phyloP scores from a whole-genome alignment of 768 basidiomycete genomes.

The Termitomyces sp. region DNA sequence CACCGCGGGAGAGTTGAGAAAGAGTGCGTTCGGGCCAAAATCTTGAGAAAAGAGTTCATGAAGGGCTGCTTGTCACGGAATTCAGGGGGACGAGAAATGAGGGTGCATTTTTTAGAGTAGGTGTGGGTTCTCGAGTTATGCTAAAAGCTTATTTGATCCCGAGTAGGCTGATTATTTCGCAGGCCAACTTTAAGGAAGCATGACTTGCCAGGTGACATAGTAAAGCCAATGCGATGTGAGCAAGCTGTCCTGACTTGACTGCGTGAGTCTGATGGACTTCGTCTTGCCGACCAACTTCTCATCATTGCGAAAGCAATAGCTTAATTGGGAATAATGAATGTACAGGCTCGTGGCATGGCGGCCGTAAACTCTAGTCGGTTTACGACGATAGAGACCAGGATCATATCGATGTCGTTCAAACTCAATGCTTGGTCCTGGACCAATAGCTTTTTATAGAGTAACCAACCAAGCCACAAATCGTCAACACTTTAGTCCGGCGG shows the following conservation, averaged over 20 bases:
- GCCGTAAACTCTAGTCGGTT: background rate
- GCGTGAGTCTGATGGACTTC: background rate
- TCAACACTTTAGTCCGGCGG: background rate
- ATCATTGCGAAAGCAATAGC: background rate
- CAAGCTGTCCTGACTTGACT: constrained; percentile 1
- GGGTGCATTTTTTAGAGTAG: background rate
- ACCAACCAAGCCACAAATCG: background rate
- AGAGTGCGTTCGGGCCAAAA: background rate
- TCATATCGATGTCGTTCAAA: constrained; percentile 1
- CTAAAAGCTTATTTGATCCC: background rate
- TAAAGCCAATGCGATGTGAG: background rate
- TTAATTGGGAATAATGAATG: background rate
- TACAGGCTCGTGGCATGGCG: background rate
- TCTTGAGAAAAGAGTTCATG: background rate
- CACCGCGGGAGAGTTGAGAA: background rate
- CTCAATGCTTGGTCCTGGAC: background rate
- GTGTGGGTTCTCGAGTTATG: background rate
- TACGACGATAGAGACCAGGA: background rate
- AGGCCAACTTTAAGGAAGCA: background rate
- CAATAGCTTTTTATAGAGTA: background rate
- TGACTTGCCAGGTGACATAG: background rate
- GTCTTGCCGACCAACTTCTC: background rate
- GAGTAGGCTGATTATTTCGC: background rate
- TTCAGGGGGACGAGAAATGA: background rate
- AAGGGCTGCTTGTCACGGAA: background rate